Base-by-base conservation (phyloP, 1,139 yeast species). In the Suhomyces bokatorum region DNA sequence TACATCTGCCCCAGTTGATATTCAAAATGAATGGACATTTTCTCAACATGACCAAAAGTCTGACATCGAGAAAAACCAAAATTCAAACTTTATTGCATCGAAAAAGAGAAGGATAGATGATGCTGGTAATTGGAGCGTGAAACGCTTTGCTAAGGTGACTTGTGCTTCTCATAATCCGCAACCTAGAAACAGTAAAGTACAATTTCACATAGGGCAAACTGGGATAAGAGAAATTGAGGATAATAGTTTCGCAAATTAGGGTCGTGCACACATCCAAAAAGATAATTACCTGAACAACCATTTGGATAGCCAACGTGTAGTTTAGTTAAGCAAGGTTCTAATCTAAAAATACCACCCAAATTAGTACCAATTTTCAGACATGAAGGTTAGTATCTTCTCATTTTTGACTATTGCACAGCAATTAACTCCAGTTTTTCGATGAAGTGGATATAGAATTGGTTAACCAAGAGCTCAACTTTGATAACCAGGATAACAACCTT, bases 381-480 rank as follows among this genome's bases (percentile, higher is more conserved):
- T 56, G 59, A 55, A 56, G 52, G 59, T 56, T 52, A 27, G 59
- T 54, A 14, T 30, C 9, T 11, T 9, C n/a, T 14, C 4, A 1
- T 5, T 15, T 6, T 35, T 14, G 5, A 26, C 13, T 14, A 14
- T 35, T 12, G 16, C 15, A 9, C 13, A 28, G 27, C 13, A 50
- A 56, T 61, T 62, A 56, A 60, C 62, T 32, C 6, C 49, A 91
- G 93, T 93, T 88, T 67, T 84, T 93, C 50, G 98, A 93, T 63
- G 95, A 86, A 58, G 85, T 89, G 31, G 97, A 91, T 58, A 82
- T 93, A 26, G 97, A 90, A 63, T 76, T 86, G 55, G 87, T 93
- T 35, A 90, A 90, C 60, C 93, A 91, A 57, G 87, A 87, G 46
- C 80, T 93, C 47, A 85, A 85, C 56, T 91, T 91, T 63, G 93